Percentiles rank a stretch among this genome's conserved stretches.
phyloP scores from a whole-genome alignment of 169 alveolate species.

The Miamiensis avidus region DNA sequence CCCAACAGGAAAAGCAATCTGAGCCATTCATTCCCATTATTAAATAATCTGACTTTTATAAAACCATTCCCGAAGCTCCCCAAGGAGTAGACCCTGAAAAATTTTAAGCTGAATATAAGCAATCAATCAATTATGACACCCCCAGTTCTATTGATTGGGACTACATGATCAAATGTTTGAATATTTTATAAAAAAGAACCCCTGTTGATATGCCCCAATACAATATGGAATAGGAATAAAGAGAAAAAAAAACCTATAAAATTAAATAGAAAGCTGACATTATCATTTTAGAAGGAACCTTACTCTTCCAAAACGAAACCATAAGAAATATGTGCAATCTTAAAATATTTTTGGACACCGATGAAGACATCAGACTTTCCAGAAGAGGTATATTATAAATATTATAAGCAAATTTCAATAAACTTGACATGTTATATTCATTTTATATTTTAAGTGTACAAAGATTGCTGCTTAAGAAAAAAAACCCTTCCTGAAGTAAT shows the following conservation, averaged over 20 bases:
- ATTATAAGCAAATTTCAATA: too few relatives aligned
- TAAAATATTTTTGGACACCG: constrained; percentile 61
- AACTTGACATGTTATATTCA: not conserved
- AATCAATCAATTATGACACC: constrained; percentile 45
- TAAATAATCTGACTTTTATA: constrained; percentile 47
- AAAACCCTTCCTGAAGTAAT: constrained; percentile 8
- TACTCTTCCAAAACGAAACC: constrained; percentile 27
- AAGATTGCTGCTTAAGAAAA: constrained; percentile 2
- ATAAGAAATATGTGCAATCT: constrained; percentile 40
- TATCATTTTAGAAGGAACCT: constrained; percentile 60
- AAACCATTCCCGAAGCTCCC: constrained; percentile 10
- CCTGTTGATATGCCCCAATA: constrained; percentile 37
- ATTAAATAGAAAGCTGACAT: constrained; percentile 44
- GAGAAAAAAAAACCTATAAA: constrained; percentile 38
- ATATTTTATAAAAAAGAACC: constrained; percentile 24
- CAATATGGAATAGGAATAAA: constrained; percentile 36
- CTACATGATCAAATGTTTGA: constrained; percentile 37
- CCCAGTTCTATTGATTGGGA: constrained; percentile 67
- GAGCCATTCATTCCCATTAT: constrained; percentile 19
- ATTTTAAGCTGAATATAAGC: constrained; percentile 24
- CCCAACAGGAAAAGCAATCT: too few relatives aligned
- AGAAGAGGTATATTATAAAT: constrained; percentile 41
- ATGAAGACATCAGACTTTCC: constrained; percentile 67
- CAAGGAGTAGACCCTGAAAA: constrained; percentile 29
- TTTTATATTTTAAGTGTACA: not conserved